Evolutionary conservation across 331 rosid genomes (phyloP), one percentile per base, ranked within the genome.

Genomic region (Pyrus hybrid): DNA sequence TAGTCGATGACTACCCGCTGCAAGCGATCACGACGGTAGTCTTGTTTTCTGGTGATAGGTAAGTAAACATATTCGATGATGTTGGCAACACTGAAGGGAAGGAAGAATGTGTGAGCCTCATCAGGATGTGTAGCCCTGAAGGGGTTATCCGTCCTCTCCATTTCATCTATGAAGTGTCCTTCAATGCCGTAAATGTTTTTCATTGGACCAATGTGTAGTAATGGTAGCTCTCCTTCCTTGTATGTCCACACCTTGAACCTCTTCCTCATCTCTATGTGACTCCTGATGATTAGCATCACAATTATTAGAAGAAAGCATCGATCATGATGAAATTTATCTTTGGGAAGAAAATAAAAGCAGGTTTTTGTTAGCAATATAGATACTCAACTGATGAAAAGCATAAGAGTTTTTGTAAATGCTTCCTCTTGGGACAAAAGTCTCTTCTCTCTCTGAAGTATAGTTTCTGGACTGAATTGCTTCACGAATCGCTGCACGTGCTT

Each of bases 351-450:
- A 13, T 10, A 60, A 5, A 10, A 21, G 17, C 11, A 29, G 8
- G 25, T 28, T 0, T 9, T 60, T 13, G 17, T 54, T 18, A 30
- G 43, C 43, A 30, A 7, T 22, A 57, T 57, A 37, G 43, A 49
- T 69, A 45, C 37, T 70, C 74, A 33, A 91, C 97, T 87, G 93
- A 77, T 86, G 84, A 84, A 91, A 89, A 75, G 97, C 87, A 26
- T 63, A 14, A 41, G 91, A 68, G 21, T 89, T 91, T 76, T 88
- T 78, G 78, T 91, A 91, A 60, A 86, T 73, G 63, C 82, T 78
- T 21, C 91, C 94, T 84, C 80, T 86, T 32, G 94, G 88, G 53
- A 89, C 69, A 80, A 86, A 91, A 63, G 32, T 25, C 47, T 76
- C 78, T 63, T 49, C 45, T n/a, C 70, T 78, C 58, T 57, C 67